These are phyloP conservation scores for Saccharomyces hybrid DNA, from an alignment of 1,139 yeast species.

Conservation along the genomic window DNA sequence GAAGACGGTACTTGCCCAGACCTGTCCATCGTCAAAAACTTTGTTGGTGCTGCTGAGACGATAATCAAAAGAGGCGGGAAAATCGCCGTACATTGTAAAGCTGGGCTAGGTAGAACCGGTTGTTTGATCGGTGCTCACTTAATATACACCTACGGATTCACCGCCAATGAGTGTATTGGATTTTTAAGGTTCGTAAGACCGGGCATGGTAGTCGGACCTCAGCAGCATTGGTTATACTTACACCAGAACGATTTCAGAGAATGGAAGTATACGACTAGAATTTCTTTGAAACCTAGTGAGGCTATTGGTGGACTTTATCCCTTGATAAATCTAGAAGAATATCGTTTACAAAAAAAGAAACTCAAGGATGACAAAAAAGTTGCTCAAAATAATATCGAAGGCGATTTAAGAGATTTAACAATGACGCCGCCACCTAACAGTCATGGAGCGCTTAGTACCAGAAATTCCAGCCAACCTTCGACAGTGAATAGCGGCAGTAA, in stretches of 20 bases:
- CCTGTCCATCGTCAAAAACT: constrained; percentile 82
- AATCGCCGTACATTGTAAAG: constrained; percentile 96
- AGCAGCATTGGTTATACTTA: constrained; percentile 94
- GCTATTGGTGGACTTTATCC: constrained; percentile 73
- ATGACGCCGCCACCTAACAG: constrained; percentile 32
- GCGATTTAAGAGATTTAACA: constrained; percentile 18
- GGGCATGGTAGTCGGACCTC: constrained; percentile 99
- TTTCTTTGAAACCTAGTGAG: constrained; percentile 51
- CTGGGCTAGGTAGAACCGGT: constrained; percentile 96
- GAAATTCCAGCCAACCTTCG: constrained; percentile 45
- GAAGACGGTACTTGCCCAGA: constrained; percentile 99
- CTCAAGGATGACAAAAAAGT: constrained; percentile 18
- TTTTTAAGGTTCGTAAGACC: constrained; percentile 95
- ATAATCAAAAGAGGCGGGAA: constrained; percentile 77
- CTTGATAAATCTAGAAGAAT: constrained; percentile 48
- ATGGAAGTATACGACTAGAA: constrained; percentile 89
- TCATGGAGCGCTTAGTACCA: constrained; percentile 43
- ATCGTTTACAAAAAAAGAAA: constrained; percentile 40
- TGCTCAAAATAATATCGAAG: constrained; percentile 13
- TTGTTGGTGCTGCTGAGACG: constrained; percentile 91
- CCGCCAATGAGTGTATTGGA: constrained; percentile 94
- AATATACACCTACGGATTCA: constrained; percentile 91
- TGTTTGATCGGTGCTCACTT: constrained; percentile 95
- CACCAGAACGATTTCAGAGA: constrained; percentile 94
- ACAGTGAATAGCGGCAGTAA: constrained; percentile 54